Percentiles rank a stretch among this genome's conserved stretches.
Evolutionary conservation across 768 basidiomycete species (phyloP).

Genomic region (Strobilomyces confusus): DNA sequence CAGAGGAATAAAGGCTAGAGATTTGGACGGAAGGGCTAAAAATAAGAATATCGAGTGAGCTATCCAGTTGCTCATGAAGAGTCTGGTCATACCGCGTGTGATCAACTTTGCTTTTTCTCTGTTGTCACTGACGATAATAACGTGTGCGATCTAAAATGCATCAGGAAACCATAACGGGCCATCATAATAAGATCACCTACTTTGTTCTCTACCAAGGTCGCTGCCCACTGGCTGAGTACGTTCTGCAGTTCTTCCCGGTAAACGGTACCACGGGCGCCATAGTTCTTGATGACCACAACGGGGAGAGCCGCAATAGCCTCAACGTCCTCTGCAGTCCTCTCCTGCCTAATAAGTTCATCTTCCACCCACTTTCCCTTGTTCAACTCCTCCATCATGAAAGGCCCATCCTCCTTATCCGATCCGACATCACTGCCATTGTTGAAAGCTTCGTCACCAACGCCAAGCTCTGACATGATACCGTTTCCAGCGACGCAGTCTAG

Average conservation of each 20-base stretch:
- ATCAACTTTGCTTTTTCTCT: constrained; percentile 83
- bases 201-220: constrained; percentile 74
- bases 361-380: constrained; percentile 29
- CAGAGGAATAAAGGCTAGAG: constrained; percentile 72
- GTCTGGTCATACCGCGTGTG: constrained; percentile 55
- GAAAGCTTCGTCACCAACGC: constrained; percentile 71
- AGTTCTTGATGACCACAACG: constrained; percentile 84
- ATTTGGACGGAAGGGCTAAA: constrained; percentile 78
- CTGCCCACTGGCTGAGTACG: constrained; percentile 82
- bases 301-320: constrained; percentile 65
- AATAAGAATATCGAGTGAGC: background rate
- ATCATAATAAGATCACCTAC: constrained; percentile 34
- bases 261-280: constrained; percentile 52
- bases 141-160: constrained; percentile 74
- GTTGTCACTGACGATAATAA: constrained; percentile 87
- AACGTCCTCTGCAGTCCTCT: constrained; percentile 39
- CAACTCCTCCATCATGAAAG: constrained; percentile 16
- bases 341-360: constrained; percentile 29
- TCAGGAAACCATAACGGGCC: background rate
- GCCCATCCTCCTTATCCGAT: constrained; percentile 5
- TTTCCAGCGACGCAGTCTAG: constrained; percentile 83
- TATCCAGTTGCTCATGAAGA: background rate
- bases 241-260: constrained; percentile 67
- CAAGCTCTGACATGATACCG: constrained; percentile 83
- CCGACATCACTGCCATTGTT: constrained; percentile 30